Evolutionary conservation across 1,284 basidiomycete species (phyloP).

Genomic region (Cutaneotrichosporon arboriforme): DNA sequence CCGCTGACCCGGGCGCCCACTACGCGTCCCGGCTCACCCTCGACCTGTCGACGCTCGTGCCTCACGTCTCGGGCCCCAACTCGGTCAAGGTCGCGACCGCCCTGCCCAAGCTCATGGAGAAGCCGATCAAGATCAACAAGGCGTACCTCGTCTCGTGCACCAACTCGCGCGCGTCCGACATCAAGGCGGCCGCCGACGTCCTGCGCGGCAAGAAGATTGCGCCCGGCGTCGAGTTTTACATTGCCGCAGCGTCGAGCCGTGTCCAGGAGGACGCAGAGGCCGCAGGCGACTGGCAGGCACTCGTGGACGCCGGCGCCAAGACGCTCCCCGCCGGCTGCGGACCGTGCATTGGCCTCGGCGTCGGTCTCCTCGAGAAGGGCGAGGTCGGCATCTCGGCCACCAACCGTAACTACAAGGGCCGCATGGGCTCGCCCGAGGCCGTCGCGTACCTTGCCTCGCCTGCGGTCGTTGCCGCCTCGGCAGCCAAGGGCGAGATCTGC

Average conservation of each 20-base stretch:
- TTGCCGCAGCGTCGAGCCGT: conserved; percentile 82
- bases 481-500: conserved; percentile 84
- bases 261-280: conserved; percentile 17
- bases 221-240: conserved; percentile 90
- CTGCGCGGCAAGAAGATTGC: conserved; percentile 80
- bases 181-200: conserved; percentile 84
- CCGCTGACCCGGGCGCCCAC: conserved; percentile 70
- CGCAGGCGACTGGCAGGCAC: conserved; percentile 51
- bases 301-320: conserved; percentile 83
- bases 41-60: conserved; percentile 87
- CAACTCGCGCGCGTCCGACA: conserved; percentile 93
- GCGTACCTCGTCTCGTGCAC: conserved; percentile 98
- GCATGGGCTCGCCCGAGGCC: conserved; percentile 95
- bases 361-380: conserved; percentile 87
- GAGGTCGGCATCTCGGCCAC: conserved; percentile 95
- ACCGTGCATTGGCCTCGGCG: conserved; percentile 93
- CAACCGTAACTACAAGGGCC: conserved; percentile 97
- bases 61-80: conserved; percentile 94
- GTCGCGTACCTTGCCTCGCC: conserved; percentile 93
- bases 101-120: conserved; percentile 69
- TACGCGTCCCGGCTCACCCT: conserved; percentile 88
- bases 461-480: conserved; percentile 93
- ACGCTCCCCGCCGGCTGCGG: conserved; percentile 93
- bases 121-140: conserved; percentile 83
- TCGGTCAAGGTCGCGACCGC: conserved; percentile 95